Conservation (phyloP, 306 rosid genomes). For the Prunus mume region DNA sequence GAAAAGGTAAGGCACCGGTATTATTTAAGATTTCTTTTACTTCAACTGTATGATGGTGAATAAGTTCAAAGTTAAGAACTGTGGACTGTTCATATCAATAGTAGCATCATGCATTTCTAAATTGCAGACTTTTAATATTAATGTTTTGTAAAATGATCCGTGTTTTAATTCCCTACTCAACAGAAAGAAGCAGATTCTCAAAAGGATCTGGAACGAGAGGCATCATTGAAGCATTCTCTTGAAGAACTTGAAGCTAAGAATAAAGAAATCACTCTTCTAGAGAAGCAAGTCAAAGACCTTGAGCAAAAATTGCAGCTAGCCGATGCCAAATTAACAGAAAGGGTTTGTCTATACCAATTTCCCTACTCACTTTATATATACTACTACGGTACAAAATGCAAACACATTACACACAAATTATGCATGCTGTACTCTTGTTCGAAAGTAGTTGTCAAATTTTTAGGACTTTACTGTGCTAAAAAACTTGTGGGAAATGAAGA, state of each 20-base stretch:
- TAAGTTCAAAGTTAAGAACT: no score
- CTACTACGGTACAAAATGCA: neutral
- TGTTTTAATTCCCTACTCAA: constrained; percentile 22
- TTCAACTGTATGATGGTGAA: neutral
- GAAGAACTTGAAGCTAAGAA: constrained; percentile 72
- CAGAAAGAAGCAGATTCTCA: constrained; percentile 67
- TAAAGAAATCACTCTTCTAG: constrained; percentile 51
- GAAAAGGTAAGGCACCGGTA: constrained; percentile 53
- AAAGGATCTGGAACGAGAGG: constrained; percentile 55
- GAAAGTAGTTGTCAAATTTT: neutral
- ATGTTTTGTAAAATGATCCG: constrained; percentile 13
- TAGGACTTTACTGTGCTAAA: neutral
- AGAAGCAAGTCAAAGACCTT: constrained; percentile 64
- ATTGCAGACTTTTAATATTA: neutral
- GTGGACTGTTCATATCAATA: no score
- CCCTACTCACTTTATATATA: neutral
- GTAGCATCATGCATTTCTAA: neutral
- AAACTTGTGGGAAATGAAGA: neutral
- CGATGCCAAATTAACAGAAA: constrained; percentile 41
- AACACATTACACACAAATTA: neutral
- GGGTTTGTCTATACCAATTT: constrained; percentile 38
- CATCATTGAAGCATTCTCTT: constrained; percentile 51
- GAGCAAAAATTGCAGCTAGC: constrained; percentile 65
- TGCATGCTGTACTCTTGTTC: neutral
- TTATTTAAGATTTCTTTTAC: neutral